A percentile compares a stretch with the other conserved stretches of the same genome.
Conservation (phyloP, 805 yeast species). For the Monosporozyma aquatica region DNA sequence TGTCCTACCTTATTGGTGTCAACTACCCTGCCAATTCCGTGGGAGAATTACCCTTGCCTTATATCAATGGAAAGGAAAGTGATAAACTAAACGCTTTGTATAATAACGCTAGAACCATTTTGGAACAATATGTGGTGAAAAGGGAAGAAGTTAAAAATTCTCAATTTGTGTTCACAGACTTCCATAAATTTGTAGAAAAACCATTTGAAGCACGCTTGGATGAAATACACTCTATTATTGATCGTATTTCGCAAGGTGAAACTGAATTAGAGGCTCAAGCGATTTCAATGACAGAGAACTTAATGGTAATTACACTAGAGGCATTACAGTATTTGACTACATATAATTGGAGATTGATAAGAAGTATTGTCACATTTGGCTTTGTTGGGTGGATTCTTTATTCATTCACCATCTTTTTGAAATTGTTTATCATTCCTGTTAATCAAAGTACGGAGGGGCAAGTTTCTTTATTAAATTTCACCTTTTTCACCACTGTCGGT, state of each 20-base stretch:
- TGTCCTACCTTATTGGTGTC: slow-evolving; percentile 88
- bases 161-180: slow-evolving; percentile 72
- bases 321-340: slow-evolving; percentile 85
- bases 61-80: slow-evolving; percentile 48
- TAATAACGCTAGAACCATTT: slow-evolving; percentile 68
- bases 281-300: slow-evolving; percentile 50
- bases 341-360: slow-evolving; percentile 83
- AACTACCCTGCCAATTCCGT: slow-evolving; percentile 93
- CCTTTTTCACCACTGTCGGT: slow-evolving; percentile 39
- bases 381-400: slow-evolving; percentile 92
- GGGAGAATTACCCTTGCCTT: slow-evolving; percentile 83
- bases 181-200: slow-evolving; percentile 43
- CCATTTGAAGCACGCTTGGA: slow-evolving; percentile 35
- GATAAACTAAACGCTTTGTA: slow-evolving; percentile 65
- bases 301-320: slow-evolving; percentile 59
- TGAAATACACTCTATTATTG: slow-evolving; percentile 45
- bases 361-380: slow-evolving; percentile 83
- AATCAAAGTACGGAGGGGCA: slow-evolving; percentile 11
- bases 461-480: slow-evolving; percentile 26
- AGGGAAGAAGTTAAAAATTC: slow-evolving; percentile 56
- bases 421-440: slow-evolving; percentile 55
- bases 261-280: slow-evolving; percentile 36
- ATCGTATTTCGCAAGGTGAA: slow-evolving; percentile 29
- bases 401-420: slow-evolving; percentile 72
- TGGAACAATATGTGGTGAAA: slow-evolving; percentile 90